Evolutionary conservation across 495 filamentous ascomycete species (phyloP).

Genomic region (Durotheca rogersii): DNA sequence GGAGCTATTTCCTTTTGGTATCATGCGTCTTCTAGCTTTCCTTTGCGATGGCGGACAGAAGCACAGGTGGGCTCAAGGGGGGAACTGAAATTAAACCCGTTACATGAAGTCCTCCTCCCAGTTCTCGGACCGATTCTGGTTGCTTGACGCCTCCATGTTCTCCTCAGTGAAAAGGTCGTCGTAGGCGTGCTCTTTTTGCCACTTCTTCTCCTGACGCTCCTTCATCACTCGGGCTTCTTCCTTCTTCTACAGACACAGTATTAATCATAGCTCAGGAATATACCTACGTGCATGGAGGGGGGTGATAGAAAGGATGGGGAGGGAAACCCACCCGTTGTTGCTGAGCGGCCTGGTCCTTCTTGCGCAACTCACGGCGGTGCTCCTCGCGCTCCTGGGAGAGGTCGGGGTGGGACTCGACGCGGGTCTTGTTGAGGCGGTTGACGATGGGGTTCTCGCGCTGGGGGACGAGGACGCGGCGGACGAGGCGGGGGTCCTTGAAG

Average conservation of each 20-base stretch:
- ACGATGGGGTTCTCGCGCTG: conserved; percentile 83
- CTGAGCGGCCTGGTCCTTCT: conserved; percentile 64
- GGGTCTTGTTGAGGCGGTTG: conserved; percentile 97
- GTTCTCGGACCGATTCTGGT: conserved; percentile 62
- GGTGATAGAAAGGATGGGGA: background rate
- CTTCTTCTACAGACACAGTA: conserved; percentile 55
- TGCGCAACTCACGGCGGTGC: conserved; percentile 63
- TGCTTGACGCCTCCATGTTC: conserved; percentile 62
- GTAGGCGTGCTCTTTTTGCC: conserved; percentile 92
- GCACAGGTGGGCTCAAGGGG: too few relatives aligned
- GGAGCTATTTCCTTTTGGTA: conserved; percentile 5
- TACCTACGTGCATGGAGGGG: background rate
- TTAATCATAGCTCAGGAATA: background rate
- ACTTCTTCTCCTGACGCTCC: conserved; percentile 84
- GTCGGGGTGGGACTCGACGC: conserved; percentile 80
- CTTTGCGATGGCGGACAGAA: too few relatives aligned
- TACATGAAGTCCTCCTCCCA: conserved; percentile 78
- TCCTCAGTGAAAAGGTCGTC: conserved; percentile 78
- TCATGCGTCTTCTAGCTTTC: too few relatives aligned
- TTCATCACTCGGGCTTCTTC: conserved; percentile 76
- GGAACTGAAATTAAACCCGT: conserved; percentile 13
- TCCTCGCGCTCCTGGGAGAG: conserved; percentile 77
- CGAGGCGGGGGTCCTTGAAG: conserved; percentile 86
- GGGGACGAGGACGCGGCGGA: conserved; percentile 74
- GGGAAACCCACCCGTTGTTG: conserved; percentile 60